phyloP scores from a whole-genome alignment of 2,329 filamentous ascomycete genomes.

The Monilinia polystroma region DNA sequence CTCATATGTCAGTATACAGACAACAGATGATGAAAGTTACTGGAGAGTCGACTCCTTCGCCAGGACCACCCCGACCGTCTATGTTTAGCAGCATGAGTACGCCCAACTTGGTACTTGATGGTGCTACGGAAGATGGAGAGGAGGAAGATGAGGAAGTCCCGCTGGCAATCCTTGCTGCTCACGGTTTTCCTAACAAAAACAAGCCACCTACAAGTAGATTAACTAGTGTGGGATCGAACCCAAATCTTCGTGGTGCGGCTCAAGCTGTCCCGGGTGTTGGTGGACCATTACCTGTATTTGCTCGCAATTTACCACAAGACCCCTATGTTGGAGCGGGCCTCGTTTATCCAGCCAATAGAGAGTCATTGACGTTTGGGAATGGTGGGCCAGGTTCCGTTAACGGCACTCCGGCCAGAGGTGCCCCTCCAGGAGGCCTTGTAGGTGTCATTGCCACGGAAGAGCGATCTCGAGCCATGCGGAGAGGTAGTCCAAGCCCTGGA shows the following conservation, averaged over 20 bases:
- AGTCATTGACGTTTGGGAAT: conserved; percentile 70
- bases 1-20: conserved; percentile 83
- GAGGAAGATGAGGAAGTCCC: conserved; percentile 88
- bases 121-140: conserved; percentile 51
- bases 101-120: conserved; percentile 51
- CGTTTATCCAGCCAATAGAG: conserved; percentile 68
- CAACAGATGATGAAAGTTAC: conserved; percentile 98
- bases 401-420: conserved; percentile 38
- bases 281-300: conserved; percentile 70
- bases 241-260: conserved; percentile 63
- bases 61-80: conserved; percentile 50
- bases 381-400: conserved; percentile 47
- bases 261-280: conserved; percentile 53
- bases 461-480: conserved; percentile 70
- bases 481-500: conserved; percentile 71
- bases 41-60: conserved; percentile 60
- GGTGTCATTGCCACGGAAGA: conserved; percentile 88
- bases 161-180: conserved; percentile 79
- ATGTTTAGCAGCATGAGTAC: conserved; percentile 58
- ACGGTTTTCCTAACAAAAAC: conserved; percentile 80
- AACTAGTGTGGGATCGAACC: conserved; percentile 61
- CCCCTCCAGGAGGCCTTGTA: conserved; percentile 75
- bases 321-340: conserved; percentile 80
- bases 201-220: conserved; percentile 64
- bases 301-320: conserved; percentile 76